Conservation (phyloP, 2,329 filamentous ascomycete genomes). For the Chrysosporium keratinophilum region DNA sequence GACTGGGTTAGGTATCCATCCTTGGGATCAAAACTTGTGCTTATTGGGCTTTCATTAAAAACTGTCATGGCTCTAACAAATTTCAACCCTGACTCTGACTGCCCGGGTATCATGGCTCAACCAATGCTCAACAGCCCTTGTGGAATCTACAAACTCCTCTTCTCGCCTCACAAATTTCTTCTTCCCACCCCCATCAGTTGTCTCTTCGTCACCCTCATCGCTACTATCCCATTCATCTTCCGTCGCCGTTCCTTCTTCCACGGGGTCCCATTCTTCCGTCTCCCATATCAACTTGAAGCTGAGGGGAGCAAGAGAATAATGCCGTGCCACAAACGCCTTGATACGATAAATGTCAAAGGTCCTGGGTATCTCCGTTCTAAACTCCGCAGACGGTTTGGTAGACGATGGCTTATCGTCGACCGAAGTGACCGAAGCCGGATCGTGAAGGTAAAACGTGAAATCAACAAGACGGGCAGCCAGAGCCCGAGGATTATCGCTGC, state of each 20-base stretch:
- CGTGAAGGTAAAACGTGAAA: slow-evolving; percentile 47
- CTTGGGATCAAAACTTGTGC: too few relatives aligned
- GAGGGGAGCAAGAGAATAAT: slow-evolving; percentile 58
- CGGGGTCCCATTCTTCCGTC: slow-evolving; percentile 81
- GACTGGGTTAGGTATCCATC: too few relatives aligned
- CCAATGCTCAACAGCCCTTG: slow-evolving; percentile 70
- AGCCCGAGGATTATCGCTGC: slow-evolving; percentile 58
- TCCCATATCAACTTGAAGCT: slow-evolving; percentile 66
- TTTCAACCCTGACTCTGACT: slow-evolving; percentile 61
- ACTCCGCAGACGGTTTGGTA: slow-evolving; percentile 20
- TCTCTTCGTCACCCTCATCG: slow-evolving; percentile 40
- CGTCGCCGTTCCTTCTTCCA: slow-evolving; percentile 51
- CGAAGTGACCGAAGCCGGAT: slow-evolving; percentile 2
- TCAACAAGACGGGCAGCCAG: slow-evolving; percentile 66
- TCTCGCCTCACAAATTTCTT: slow-evolving; percentile 65
- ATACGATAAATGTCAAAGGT: slow-evolving; percentile 72
- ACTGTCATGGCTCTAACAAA: slow-evolving; percentile 6
- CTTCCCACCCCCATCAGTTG: slow-evolving; percentile 17
- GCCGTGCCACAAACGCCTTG: slow-evolving; percentile 62
- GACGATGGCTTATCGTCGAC: slow-evolving; percentile 6
- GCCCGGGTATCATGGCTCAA: slow-evolving; percentile 56
- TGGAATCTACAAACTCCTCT: slow-evolving; percentile 67
- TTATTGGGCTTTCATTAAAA: too few relatives aligned
- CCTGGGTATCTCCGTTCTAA: slow-evolving; percentile 53
- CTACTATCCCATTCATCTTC: slow-evolving; percentile 43